Evolutionary conservation across 2,329 filamentous ascomycete genomes (phyloP).

Genomic region (Nigrograna mackinnonii): DNA sequence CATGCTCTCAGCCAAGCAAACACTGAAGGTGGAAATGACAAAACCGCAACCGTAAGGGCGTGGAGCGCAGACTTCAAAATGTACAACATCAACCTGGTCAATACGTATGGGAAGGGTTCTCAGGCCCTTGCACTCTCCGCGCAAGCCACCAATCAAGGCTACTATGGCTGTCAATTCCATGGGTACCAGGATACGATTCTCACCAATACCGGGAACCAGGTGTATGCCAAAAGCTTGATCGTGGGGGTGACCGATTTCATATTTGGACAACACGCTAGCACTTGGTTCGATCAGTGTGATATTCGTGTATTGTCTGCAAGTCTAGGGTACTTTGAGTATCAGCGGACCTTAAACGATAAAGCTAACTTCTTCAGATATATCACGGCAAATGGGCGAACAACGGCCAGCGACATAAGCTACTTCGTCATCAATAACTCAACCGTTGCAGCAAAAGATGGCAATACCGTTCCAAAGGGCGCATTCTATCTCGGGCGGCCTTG

Average conservation of each 20-base stretch:
- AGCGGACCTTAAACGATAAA: background rate
- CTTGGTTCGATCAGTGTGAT: slow-evolving; percentile 57
- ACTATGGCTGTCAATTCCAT: slow-evolving; percentile 59
- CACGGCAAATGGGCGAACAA: slow-evolving; percentile 39
- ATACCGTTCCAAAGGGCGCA: slow-evolving; percentile 42
- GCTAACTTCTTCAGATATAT: slow-evolving; percentile 18
- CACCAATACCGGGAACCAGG: slow-evolving; percentile 52
- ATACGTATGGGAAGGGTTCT: slow-evolving; percentile 49
- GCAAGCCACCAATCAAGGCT: slow-evolving; percentile 55
- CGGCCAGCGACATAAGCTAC: slow-evolving; percentile 43
- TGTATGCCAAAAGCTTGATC: slow-evolving; percentile 61
- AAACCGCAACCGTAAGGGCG: slow-evolving; percentile 55
- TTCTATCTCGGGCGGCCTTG: slow-evolving; percentile 60
- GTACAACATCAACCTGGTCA: slow-evolving; percentile 64
- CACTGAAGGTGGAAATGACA: too few species aligned
- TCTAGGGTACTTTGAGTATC: slow-evolving; percentile 44
- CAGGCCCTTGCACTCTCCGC: slow-evolving; percentile 60
- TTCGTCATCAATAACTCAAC: slow-evolving; percentile 61
- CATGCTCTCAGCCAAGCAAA: slow-evolving; percentile 50
- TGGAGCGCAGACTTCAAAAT: slow-evolving; percentile 57
- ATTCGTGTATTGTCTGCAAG: slow-evolving; percentile 50
- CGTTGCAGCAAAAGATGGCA: slow-evolving; percentile 46
- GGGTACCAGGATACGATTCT: slow-evolving; percentile 61
- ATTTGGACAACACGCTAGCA: slow-evolving; percentile 57
- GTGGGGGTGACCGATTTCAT: slow-evolving; percentile 64